phyloP scores from a whole-genome alignment of 2,329 filamentous ascomycete genomes.

The Pseudocercospora fijiensis region DNA sequence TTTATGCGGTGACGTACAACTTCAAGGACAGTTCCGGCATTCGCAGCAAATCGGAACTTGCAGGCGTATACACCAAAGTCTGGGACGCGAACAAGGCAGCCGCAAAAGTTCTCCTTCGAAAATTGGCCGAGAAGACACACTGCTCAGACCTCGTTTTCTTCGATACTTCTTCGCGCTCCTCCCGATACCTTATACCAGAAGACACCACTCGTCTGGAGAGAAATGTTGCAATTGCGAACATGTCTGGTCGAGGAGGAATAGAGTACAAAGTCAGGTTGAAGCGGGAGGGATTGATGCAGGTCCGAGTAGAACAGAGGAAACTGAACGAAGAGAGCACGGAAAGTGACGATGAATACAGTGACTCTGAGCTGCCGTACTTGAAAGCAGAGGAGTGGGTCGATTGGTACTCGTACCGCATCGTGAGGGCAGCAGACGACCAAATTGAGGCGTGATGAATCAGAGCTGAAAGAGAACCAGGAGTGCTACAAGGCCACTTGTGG shows the following conservation, averaged over 20 bases:
- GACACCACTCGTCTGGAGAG: not conserved
- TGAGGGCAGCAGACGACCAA: not conserved
- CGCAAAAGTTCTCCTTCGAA: not conserved
- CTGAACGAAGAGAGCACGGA: not conserved
- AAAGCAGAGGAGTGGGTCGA: not conserved
- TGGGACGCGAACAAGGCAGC: not conserved
- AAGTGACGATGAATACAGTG: conserved; percentile 4
- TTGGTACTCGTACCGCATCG: not conserved
- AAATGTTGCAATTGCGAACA: not conserved
- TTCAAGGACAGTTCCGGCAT: not conserved
- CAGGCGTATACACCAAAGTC: not conserved
- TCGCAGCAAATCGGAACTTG: not conserved
- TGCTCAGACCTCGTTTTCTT: not conserved
- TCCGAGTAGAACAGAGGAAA: not conserved
- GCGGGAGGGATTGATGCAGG: not conserved
- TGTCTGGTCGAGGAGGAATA: not conserved
- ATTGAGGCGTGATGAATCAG: not conserved
- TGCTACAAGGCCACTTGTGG: too few relatives aligned
- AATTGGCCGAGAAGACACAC: not conserved
- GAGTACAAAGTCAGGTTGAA: not conserved
- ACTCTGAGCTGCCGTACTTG: conserved; percentile 4
- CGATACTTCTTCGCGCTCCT: not conserved
- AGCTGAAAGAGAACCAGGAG: not conserved
- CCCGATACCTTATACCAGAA: not conserved
- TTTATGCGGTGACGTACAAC: not conserved